Percentiles rank a stretch among this genome's conserved stretches.
These are phyloP conservation scores for Coelastrella sp. DNA, from an alignment of 139 green algal genomes.

Conservation along the genomic window DNA sequence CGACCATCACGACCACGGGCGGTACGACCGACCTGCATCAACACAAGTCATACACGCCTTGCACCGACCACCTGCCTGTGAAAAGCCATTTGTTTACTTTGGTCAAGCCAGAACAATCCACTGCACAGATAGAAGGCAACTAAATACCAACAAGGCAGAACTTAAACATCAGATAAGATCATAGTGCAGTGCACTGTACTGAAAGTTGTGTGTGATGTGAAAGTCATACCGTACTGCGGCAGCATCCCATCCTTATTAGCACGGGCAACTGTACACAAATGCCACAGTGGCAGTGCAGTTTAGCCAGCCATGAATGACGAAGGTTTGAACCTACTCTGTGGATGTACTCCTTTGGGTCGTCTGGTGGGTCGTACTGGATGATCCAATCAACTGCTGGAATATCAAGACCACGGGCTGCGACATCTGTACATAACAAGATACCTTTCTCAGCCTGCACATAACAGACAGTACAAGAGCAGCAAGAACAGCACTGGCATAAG, in stretches of 20 bases:
- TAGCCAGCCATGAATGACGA: no score
- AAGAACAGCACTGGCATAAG: neutral
- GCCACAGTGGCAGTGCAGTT: no score
- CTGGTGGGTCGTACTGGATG: constrained; percentile 98
- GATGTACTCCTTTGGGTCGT: constrained; percentile 97
- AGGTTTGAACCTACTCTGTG: constrained; percentile 67
- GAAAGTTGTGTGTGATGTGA: no score
- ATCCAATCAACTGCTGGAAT: constrained; percentile 99
- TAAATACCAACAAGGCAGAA: no score
- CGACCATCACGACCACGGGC: constrained; percentile 87
- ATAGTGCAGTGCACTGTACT: no score
- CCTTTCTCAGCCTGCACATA: constrained; percentile 79
- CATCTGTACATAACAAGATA: constrained; percentile 97
- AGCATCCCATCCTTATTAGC: no score
- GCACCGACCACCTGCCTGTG: neutral
- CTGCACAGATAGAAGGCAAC: no score
- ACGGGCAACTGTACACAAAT: no score
- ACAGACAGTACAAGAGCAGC: constrained; percentile 28
- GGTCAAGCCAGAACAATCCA: no score
- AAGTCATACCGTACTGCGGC: no score
- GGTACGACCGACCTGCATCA: constrained; percentile 84
- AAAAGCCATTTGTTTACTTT: neutral
- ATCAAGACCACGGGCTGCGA: constrained; percentile 97
- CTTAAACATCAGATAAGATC: no score
- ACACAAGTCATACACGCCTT: neutral